These are phyloP conservation scores for Aethionema arabicum DNA, from an alignment of 345 rosid species.

Conservation along the genomic window DNA sequence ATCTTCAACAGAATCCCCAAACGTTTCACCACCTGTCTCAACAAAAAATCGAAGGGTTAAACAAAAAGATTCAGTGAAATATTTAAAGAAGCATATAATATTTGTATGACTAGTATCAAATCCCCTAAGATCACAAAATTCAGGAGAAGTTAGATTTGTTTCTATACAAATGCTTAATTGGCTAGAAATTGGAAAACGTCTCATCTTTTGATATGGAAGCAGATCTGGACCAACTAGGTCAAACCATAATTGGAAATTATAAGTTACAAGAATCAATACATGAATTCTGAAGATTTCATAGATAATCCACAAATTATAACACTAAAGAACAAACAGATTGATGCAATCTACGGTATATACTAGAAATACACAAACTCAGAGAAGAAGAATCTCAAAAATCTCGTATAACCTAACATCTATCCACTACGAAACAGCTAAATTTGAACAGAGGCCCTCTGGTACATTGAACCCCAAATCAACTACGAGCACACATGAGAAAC, in stretches of 20 bases:
- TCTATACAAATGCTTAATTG: conserved; percentile 7
- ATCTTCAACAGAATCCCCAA: conserved; percentile 23
- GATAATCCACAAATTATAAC: conserved; percentile 1
- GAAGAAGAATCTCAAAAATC: conserved; percentile 17
- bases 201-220: conserved; percentile 13
- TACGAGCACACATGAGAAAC: conserved; percentile 18
- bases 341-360: not conserved
- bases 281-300: conserved; percentile 4
- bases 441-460: conserved; percentile 4
- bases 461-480: not conserved
- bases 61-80: conserved; percentile 9
- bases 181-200: not conserved
- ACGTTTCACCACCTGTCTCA: conserved; percentile 24
- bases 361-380: conserved; percentile 4
- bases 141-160: conserved; percentile 15
- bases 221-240: conserved; percentile 18
- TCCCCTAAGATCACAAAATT: conserved; percentile 1
- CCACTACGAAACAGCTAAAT: not conserved
- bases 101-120: not conserved
- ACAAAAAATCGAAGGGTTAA: not conserved
- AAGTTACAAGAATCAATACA: not conserved
- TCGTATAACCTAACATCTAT: conserved; percentile 19
- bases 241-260: conserved; percentile 23
- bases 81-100: conserved; percentile 9
- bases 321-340: not conserved